These are phyloP conservation scores for Recurvomyces mirabilis DNA, from an alignment of 495 filamentous ascomycete species.

Conservation along the genomic window DNA sequence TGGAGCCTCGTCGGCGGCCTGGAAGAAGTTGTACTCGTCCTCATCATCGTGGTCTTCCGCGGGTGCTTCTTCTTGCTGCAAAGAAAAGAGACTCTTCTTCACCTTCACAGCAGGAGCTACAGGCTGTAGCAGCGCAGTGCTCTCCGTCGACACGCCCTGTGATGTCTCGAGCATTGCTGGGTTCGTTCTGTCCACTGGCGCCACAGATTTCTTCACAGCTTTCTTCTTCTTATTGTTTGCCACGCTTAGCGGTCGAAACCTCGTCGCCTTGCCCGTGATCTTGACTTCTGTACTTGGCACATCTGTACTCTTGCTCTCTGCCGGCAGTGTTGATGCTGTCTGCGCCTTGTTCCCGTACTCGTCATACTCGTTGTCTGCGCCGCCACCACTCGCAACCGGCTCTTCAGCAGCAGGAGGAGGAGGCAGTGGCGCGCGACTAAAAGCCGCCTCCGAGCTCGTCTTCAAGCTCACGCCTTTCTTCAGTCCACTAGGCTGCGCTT, in stretches of 20 bases:
- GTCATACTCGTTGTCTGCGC: slow-evolving; percentile 4
- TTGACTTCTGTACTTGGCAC: slow-evolving; percentile 47
- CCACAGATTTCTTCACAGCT: slow-evolving; percentile 16
- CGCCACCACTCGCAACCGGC: slow-evolving; percentile 15
- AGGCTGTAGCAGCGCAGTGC: slow-evolving; percentile 12
- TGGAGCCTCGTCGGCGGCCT: neutral
- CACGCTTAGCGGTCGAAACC: slow-evolving; percentile 76
- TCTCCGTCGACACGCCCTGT: slow-evolving; percentile 1
- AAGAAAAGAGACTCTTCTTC: slow-evolving; percentile 52
- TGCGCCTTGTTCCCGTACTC: slow-evolving; percentile 4
- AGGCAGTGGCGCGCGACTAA: slow-evolving; percentile 45
- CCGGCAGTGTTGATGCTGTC: neutral
- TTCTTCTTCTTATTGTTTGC: slow-evolving; percentile 60
- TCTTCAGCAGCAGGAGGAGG: slow-evolving; percentile 17
- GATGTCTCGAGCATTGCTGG: neutral
- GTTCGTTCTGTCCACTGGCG: slow-evolving; percentile 12
- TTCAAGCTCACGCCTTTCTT: slow-evolving; percentile 56
- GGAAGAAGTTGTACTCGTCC: neutral
- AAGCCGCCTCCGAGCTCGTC: slow-evolving; percentile 68
- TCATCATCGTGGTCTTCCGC: neutral
- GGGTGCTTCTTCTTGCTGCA: slow-evolving; percentile 31
- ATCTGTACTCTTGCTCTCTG: neutral
- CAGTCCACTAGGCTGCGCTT: slow-evolving; percentile 25
- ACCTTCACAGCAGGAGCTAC: slow-evolving; percentile 29
- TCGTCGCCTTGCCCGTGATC: slow-evolving; percentile 54